Conservation (phyloP, 768 basidiomycete species). For the Naganishia friedmannii region DNA sequence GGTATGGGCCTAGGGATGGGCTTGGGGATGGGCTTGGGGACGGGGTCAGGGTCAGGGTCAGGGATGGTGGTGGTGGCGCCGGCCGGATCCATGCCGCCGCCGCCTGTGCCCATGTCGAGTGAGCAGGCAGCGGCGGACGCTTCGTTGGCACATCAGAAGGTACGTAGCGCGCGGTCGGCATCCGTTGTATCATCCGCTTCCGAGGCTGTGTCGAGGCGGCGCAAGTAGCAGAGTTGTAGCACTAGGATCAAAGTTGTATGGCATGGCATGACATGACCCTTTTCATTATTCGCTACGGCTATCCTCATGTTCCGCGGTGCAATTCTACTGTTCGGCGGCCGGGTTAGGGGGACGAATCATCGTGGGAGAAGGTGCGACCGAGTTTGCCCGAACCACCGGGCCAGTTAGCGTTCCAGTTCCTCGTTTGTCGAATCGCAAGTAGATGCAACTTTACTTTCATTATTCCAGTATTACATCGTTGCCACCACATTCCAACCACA, state of each 20-base stretch:
- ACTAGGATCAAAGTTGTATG: background rate
- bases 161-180: conserved; percentile 13
- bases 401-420: background rate
- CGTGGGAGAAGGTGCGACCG: conserved; percentile 5
- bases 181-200: conserved; percentile 24
- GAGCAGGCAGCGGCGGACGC: background rate
- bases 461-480: too few relatives aligned
- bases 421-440: too few relatives aligned
- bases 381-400: background rate
- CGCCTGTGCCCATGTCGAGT: background rate
- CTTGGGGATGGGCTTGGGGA: background rate
- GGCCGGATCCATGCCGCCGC: conserved; percentile 9
- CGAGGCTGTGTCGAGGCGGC: conserved; percentile 19
- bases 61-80: background rate
- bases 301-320: background rate
- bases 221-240: background rate
- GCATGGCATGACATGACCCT: too few relatives aligned
- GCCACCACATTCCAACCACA: conserved; percentile 3
- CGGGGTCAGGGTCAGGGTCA: too few relatives aligned
- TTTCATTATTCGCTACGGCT: background rate
- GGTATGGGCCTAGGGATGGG: background rate
- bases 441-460: too few relatives aligned
- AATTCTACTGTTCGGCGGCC: background rate
- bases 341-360: background rate
- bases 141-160: background rate